phyloP scores from a whole-genome alignment of 176 grass and related monocot species.

The Rhipidocladum racemiflorum region DNA sequence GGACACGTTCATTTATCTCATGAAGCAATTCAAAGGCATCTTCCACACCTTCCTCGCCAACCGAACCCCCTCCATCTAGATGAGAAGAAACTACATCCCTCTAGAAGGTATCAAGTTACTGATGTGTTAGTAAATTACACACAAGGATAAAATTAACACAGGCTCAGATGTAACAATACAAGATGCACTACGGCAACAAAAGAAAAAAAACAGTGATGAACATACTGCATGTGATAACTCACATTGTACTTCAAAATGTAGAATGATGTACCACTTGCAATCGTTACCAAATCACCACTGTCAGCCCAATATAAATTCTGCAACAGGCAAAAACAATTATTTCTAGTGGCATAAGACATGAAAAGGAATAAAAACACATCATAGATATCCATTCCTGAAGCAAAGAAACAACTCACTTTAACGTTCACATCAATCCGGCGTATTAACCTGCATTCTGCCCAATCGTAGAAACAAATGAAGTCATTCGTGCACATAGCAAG shows the following conservation, averaged over 20 bases:
- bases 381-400: neutral
- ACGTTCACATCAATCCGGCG: slow-evolving; percentile 84
- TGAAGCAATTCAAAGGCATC: slow-evolving; percentile 98
- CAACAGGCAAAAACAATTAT: slow-evolving; percentile 19
- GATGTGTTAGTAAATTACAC: slow-evolving; percentile 5
- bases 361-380: neutral
- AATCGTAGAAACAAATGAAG: slow-evolving; percentile 93
- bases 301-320: slow-evolving; percentile 91
- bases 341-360: neutral
- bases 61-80: slow-evolving; percentile 75
- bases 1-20: slow-evolving; percentile 94
- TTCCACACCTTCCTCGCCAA: slow-evolving; percentile 88
- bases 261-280: slow-evolving; percentile 76
- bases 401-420: slow-evolving; percentile 46
- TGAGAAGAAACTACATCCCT: slow-evolving; percentile 67
- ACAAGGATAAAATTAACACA: neutral
- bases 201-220: slow-evolving; percentile 1
- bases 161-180: neutral
- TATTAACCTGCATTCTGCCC: slow-evolving; percentile 77
- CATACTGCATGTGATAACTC: slow-evolving; percentile 28
- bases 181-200: neutral
- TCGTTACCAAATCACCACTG: slow-evolving; percentile 78
- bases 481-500: slow-evolving; percentile 93
- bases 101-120: slow-evolving; percentile 23
- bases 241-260: slow-evolving; percentile 95